Conservation (phyloP, 768 basidiomycete species). For the Exidia glandulosa region DNA sequence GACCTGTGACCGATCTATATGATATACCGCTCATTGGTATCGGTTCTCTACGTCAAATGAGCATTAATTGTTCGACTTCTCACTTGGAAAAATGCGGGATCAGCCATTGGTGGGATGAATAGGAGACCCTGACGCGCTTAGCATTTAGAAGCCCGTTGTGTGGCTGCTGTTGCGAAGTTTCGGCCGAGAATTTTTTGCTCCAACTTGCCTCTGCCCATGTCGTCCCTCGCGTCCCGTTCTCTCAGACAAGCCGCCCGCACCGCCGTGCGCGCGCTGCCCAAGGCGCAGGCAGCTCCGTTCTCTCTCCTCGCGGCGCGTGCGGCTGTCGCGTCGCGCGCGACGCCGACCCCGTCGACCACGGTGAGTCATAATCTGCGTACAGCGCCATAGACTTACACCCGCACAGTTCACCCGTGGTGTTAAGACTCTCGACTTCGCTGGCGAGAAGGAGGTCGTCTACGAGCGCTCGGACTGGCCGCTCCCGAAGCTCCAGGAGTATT, state of each 20-base stretch:
- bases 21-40: too few species aligned
- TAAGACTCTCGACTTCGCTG: constrained; percentile 95
- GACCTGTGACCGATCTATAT: too few species aligned
- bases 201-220: neutral
- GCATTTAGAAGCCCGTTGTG: too few species aligned
- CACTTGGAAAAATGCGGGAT: too few species aligned
- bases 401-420: constrained; percentile 56
- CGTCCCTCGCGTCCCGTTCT: neutral
- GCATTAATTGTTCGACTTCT: too few species aligned
- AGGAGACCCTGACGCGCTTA: too few species aligned
- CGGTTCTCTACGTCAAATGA: too few species aligned
- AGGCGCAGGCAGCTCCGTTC: neutral
- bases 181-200: neutral
- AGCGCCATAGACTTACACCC: neutral
- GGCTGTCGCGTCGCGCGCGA: neutral
- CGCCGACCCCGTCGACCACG: neutral
- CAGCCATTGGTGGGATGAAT: too few species aligned
- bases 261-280: neutral
- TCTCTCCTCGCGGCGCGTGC: neutral
- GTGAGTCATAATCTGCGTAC: neutral
- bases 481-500: constrained; percentile 96
- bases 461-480: constrained; percentile 97
- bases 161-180: too few species aligned
- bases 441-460: constrained; percentile 85
- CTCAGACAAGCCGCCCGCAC: neutral